Base-by-base conservation (phyloP, 257 asterid genomes). In the Phtheirospermum japonicum region DNA sequence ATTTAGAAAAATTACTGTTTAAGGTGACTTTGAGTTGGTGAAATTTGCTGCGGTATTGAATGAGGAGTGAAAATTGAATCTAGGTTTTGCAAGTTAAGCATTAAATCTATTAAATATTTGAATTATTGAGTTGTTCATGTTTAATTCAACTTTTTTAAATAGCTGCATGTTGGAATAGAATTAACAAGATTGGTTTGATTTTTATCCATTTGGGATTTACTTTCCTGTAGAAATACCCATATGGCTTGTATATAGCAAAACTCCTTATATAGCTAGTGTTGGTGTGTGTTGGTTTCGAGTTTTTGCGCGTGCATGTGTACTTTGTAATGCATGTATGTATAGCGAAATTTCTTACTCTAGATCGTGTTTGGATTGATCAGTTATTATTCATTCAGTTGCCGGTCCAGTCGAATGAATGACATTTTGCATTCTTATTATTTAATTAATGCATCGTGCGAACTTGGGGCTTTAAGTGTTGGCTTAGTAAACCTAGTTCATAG, bases 101-200 rank as follows among this genome's bases (percentile, higher is more conserved):
- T 37, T 63, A n/a, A n/a, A n/a, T n/a, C n/a, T n/a, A n/a, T n/a
- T n/a, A n/a, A n/a, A n/a, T n/a, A n/a, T n/a, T 53, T 59, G 30
- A 16, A 50, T 43, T 67, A 17, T 51, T 32, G 6, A 33, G 12
- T 33, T 55, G 64, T 64, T 58, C 8, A 55, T 46, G 20, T 57
- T 57, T 57, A 32, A 14, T 32, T 68, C 12, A 56, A 57, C 61
- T n/a, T 68, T 71, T 61, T 65, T 45, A 63, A 57, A 53, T 62
- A 17, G 66, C 65, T 72, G 73, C 69, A 77, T 72, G 65, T 72
- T 57, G 65, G 20, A 51, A 30, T 57, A n/a, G 64, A 16, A 61
- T n/a, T 45, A 31, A 31, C 33, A 40, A 39, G 52, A 55, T 34
- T 61, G 58, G 26, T 57, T 64, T 31, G 67, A 28, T 42, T 73